Evolutionary conservation across 345 rosid genomes (phyloP), one percentile per base, ranked within the genome.

Genomic region (Euphorbia tirucalli): DNA sequence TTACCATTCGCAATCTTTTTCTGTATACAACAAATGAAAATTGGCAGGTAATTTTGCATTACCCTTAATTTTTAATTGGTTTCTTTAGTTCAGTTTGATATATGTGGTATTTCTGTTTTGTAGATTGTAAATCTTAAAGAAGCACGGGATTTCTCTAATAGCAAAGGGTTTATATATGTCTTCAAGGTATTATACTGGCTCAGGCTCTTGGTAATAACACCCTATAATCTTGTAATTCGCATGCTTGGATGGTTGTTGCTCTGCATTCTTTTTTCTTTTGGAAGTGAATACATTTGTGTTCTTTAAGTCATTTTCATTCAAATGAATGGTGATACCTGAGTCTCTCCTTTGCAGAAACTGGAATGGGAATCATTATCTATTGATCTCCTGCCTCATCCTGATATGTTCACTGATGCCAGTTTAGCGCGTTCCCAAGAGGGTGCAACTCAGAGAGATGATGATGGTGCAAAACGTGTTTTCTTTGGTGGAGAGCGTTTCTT

Each of bases 311-410:
- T 28, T 43, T 48, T 65, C 49, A 31, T 16, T 10, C 11, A 52
- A 52, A 50, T 71, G 35, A 44, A 80, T 85, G 72, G 75, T 74
- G 82, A 72, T 74, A 72, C 76, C 71, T 69, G 67, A 32, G 54
- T 76, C 54, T 78, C 79, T 83, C 61, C 35, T 77, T 60, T 54
- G 62, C 95, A 95, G 99, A 95, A 90, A 90, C 97, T 95, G 68
- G 97, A 90, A 84, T 95, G 99, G 98, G 97, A 87, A 78, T 90
- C 97, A 63, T 80, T 95, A 82, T 95, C 99, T 69, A 79, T 95
- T 74, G 99, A 95, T 88, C 98, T 95, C 69, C 85, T 95, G 82
- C 99, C 99, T 69, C 98, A 95, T 86, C 99, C 99, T 79, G 99
- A 95, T 85, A 95, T 95, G 99, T 95, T 95, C 78, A 74, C 89